Conservation (phyloP, 163 green algal species). For the Dunaliella salina region DNA sequence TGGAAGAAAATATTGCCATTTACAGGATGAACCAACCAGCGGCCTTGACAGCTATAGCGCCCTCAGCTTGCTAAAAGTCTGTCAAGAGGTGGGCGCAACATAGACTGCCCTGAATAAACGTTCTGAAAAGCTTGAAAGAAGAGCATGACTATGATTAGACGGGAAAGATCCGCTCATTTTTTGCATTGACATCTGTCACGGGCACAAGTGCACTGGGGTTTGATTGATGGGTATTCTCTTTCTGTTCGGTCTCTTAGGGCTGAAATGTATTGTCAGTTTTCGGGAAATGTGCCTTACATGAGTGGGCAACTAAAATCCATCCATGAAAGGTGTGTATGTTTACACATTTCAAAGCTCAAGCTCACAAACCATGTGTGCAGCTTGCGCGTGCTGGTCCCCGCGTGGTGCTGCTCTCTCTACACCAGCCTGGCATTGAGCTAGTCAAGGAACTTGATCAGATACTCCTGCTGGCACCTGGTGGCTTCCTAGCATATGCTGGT, state of each 20-base stretch:
- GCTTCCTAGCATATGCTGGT: conserved; percentile 24
- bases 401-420: conserved; percentile 46
- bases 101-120: too few relatives aligned
- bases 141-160: too few relatives aligned
- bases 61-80: conserved; percentile 24
- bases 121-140: too few relatives aligned
- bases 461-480: conserved; percentile 35
- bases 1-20: conserved; percentile 16
- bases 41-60: conserved; percentile 51
- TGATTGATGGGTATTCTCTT: too few relatives aligned
- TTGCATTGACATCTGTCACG: too few relatives aligned
- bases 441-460: conserved; percentile 34
- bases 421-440: conserved; percentile 50
- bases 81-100: too few relatives aligned
- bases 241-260: background rate
- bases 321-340: too few relatives aligned
- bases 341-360: background rate
- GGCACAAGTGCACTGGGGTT: too few relatives aligned
- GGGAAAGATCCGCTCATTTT: too few relatives aligned
- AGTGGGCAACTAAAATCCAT: too few relatives aligned
- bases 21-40: conserved; percentile 52
- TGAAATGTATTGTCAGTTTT: too few relatives aligned
- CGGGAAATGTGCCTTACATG: too few relatives aligned
- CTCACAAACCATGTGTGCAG: background rate
- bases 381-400: conserved; percentile 21